phyloP scores from a whole-genome alignment of 495 filamentous ascomycete genomes.

The Apiosordaria backusii region DNA sequence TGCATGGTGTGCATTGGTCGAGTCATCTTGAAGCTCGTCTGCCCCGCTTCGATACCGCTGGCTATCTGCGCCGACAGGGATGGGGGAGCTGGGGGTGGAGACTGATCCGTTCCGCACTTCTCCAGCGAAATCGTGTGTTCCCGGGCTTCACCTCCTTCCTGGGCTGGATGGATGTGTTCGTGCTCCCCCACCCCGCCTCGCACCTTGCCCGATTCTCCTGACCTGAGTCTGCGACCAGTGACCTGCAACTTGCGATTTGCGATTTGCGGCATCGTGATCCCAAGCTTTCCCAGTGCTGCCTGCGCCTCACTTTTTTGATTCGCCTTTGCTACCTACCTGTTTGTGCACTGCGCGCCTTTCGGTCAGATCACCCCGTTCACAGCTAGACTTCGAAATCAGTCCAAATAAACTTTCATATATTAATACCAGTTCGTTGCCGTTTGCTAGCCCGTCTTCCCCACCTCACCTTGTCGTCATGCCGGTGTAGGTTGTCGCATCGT shows the following conservation, averaged over 20 bases:
- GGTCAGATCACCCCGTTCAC: background rate
- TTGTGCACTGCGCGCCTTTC: conserved; percentile 13
- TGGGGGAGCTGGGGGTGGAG: too few species aligned
- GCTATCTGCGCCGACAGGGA: conserved; percentile 15
- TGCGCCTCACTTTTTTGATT: conserved; percentile 23
- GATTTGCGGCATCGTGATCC: conserved; percentile 6
- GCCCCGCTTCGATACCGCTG: too few species aligned
- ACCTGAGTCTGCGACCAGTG: conserved; percentile 3
- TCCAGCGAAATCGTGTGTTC: conserved; percentile 2
- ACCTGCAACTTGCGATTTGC: conserved; percentile 2
- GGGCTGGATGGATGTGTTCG: conserved; percentile 5
- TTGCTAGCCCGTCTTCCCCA: conserved; percentile 13
- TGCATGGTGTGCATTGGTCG: conserved; percentile 8
- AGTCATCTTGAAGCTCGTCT: conserved; percentile 10
- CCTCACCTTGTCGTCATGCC: background rate
- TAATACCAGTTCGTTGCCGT: conserved; percentile 14
- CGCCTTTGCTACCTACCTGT: conserved; percentile 16
- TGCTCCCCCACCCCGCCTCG: conserved; percentile 10
- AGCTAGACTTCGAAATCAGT: background rate
- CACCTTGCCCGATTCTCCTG: conserved; percentile 15
- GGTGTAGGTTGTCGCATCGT: background rate
- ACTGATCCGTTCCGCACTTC: too few species aligned
- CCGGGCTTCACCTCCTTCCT: conserved; percentile 6
- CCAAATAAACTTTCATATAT: conserved; percentile 5
- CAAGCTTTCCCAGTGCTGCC: conserved; percentile 12